phyloP scores from a whole-genome alignment of 805 yeast species.

The Clavispora santaluciae region DNA sequence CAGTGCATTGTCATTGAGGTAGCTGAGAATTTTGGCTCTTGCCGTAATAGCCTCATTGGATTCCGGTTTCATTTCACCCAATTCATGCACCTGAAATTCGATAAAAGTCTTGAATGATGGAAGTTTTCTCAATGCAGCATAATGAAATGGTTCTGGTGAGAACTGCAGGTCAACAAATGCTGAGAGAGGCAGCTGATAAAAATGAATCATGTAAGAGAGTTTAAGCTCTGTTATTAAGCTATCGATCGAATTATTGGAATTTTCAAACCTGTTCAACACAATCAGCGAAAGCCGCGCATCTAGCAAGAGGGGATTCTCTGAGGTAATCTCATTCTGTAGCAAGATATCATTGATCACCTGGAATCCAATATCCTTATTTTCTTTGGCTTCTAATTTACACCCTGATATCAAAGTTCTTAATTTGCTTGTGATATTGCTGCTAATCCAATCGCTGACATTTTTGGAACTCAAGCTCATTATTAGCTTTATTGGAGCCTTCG shows the following conservation, averaged over 20 bases:
- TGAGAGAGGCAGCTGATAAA: conserved; percentile 35
- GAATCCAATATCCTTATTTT: conserved; percentile 29
- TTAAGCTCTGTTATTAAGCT: conserved; percentile 33
- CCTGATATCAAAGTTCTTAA: conserved; percentile 24
- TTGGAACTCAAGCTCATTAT: conserved; percentile 33
- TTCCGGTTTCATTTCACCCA: conserved; percentile 3
- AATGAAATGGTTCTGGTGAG: conserved; percentile 12
- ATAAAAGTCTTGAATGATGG: conserved; percentile 34
- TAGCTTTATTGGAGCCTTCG: conserved; percentile 28
- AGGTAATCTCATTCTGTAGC: conserved; percentile 20
- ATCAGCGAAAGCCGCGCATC: conserved; percentile 24
- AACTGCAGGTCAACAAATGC: conserved; percentile 15
- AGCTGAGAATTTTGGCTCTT: conserved; percentile 8
- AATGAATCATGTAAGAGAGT: conserved; percentile 35
- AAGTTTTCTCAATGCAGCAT: conserved; percentile 25
- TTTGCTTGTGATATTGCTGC: conserved; percentile 27
- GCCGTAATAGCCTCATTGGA: conserved; percentile 3
- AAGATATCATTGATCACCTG: conserved; percentile 31
- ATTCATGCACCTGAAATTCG: conserved; percentile 18
- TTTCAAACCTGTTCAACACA: conserved; percentile 30
- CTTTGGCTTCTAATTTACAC: conserved; percentile 28
- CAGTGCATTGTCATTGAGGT: conserved; percentile 14
- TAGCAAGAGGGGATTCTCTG: conserved; percentile 17
- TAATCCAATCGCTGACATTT: conserved; percentile 36
- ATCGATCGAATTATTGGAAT: conserved; percentile 39